Base-by-base conservation (phyloP, 352 stramenopile species). In the Pythium periplocum region DNA sequence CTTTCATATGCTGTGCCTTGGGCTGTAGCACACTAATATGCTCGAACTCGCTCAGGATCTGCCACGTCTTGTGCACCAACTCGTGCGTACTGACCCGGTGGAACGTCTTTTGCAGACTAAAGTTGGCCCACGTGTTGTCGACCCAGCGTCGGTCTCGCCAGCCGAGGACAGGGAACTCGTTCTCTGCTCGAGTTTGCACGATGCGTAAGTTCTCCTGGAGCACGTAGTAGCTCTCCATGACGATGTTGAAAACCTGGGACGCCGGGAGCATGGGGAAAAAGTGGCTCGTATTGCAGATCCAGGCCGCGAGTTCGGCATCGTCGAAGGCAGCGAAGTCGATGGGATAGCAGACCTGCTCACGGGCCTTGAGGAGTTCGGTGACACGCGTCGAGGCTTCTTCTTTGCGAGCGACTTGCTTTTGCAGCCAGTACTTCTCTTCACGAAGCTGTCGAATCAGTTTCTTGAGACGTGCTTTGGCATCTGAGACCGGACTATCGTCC, bases 31-130 rank as follows among this genome's bases (percentile, higher is more conserved):
- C 36, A 2, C 52, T 56, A 38, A 68, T 63, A 9, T 71, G 44
- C 4, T 50, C 12, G 53, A 71, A 55, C 4, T 69, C 51, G 3
- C 57, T 79, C 6, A 61, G 55, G 31, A 69, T 11, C 10, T 66
- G 51, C 74, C 71, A 82, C 35, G 74, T 76, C 40, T 56, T 59
- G 31, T 66, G 48, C 3, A 64, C 62, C 3, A 85, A 53, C 11
- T 41, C 30, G 34, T 53, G 57, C 2, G 62, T 46, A 17, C 41
- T 51, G 38, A 78, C 66, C 26, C 67, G 49, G 3, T 54, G 47
- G 40, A 85, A 82, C 32, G 61, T 58, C 64, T 82, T 85, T 12
- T 55, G 64, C 56, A 80, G 64, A 32, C 66, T 64, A 48, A 78
- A 85, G 49, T 74, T 61, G 4, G 66, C 69, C 71, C 69, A 85